Conservation (phyloP, 2,329 filamentous ascomycete species). For the Neonectria punicea region DNA sequence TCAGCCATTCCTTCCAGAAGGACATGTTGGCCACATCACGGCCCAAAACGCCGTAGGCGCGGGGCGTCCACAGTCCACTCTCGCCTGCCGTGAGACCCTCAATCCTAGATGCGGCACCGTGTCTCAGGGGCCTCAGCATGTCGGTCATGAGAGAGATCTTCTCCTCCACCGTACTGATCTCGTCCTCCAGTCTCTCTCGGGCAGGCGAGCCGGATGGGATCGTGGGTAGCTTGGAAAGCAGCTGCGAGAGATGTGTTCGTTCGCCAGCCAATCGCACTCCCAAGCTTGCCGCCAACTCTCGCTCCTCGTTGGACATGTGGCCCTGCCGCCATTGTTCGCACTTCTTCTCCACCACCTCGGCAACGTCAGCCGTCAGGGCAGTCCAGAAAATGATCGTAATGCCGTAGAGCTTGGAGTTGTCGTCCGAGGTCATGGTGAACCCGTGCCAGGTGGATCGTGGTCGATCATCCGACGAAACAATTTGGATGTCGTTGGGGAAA, state of each 20-base stretch:
- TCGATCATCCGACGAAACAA: constrained; percentile 93
- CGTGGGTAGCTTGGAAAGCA: constrained; percentile 84
- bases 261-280: constrained; percentile 89
- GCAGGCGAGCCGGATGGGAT: constrained; percentile 83
- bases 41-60: constrained; percentile 92
- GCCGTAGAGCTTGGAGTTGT: constrained; percentile 91
- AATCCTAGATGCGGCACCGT: constrained; percentile 96
- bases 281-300: constrained; percentile 90
- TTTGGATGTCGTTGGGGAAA: constrained; percentile 97
- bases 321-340: constrained; percentile 87
- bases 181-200: constrained; percentile 87
- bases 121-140: constrained; percentile 88
- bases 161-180: constrained; percentile 95
- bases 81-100: constrained; percentile 95
- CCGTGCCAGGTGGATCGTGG: constrained; percentile 98
- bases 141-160: constrained; percentile 98
- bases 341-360: constrained; percentile 82
- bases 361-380: constrained; percentile 81
- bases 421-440: constrained; percentile 95
- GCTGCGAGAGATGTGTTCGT: constrained; percentile 87
- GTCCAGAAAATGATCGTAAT: constrained; percentile 95
- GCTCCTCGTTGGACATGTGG: constrained; percentile 90
- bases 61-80: constrained; percentile 93
- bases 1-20: constrained; percentile 99
- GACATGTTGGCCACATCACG: constrained; percentile 83